phyloP scores from a whole-genome alignment of 2,329 filamentous ascomycete genomes.

The Phyllosticta citribraziliensis region DNA sequence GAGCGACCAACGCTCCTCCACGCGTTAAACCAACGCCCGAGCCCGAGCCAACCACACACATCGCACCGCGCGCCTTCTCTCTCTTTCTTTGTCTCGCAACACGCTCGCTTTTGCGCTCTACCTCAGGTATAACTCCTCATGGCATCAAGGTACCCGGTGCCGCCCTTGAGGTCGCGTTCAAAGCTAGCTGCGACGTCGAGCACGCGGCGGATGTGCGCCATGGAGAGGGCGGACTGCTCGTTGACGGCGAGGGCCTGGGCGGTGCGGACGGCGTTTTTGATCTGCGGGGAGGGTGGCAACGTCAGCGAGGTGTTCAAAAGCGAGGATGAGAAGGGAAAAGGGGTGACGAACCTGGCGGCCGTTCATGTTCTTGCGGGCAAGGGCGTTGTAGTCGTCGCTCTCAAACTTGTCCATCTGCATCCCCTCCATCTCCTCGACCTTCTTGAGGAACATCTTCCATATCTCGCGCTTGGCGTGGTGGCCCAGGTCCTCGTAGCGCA shows the following conservation, averaged over 20 bases:
- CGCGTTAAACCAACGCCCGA: no score
- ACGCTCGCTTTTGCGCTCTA: no score
- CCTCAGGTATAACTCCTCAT: conserved; percentile 66
- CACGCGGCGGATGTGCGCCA: conserved; percentile 72
- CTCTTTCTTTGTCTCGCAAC: no score
- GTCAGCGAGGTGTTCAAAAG: conserved; percentile 9
- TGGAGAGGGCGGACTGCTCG: conserved; percentile 59
- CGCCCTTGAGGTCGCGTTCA: conserved; percentile 72
- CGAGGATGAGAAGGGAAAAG: background rate
- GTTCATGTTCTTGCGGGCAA: conserved; percentile 61
- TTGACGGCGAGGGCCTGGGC: conserved; percentile 75
- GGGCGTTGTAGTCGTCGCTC: conserved; percentile 55
- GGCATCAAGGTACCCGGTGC: conserved; percentile 68
- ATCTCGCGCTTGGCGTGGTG: conserved; percentile 64
- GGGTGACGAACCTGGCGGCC: conserved; percentile 48
- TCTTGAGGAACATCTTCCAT: conserved; percentile 75
- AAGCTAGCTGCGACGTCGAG: conserved; percentile 79
- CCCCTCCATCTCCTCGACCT: conserved; percentile 56
- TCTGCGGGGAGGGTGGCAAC: conserved; percentile 40
- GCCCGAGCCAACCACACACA: no score
- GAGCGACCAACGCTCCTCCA: no score
- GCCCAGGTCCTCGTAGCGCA: conserved; percentile 69
- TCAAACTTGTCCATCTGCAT: conserved; percentile 43
- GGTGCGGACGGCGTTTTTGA: conserved; percentile 80
- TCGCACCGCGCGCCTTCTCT: no score